Conservation (phyloP, 2,329 filamentous ascomycete species). For the Emergomyces africanus region DNA sequence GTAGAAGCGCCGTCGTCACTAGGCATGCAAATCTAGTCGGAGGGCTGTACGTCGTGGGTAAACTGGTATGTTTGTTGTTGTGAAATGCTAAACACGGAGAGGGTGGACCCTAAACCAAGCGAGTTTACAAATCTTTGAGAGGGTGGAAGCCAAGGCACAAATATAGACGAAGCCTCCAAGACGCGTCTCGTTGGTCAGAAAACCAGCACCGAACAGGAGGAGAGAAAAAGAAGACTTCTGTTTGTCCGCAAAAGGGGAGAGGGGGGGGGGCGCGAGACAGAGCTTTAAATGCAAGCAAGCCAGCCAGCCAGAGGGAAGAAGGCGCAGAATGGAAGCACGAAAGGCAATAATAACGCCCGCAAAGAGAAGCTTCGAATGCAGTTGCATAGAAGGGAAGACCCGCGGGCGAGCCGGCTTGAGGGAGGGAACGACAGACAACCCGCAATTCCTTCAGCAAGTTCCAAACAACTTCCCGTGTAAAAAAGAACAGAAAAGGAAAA, state of each 20-base stretch:
- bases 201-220: not conserved
- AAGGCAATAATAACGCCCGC: not conserved
- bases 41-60: not conserved
- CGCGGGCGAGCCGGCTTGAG: not conserved
- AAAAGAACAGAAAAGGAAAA: not conserved
- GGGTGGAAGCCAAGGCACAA: not conserved
- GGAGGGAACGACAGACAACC: not conserved
- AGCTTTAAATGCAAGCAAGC: not conserved
- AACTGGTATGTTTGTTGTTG: too few species aligned
- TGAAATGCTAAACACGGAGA: not conserved
- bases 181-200: not conserved
- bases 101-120: not conserved
- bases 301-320: not conserved
- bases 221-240: not conserved
- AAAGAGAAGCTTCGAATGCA: not conserved
- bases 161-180: not conserved
- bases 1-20: not conserved
- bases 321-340: not conserved
- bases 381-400: not conserved
- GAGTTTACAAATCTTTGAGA: not conserved
- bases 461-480: not conserved
- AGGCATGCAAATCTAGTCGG: not conserved
- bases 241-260: not conserved
- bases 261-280: not conserved
- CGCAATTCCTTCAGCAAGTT: not conserved